phyloP scores from a whole-genome alignment of 2,329 filamentous ascomycete species.

The Blumeria graminis region DNA sequence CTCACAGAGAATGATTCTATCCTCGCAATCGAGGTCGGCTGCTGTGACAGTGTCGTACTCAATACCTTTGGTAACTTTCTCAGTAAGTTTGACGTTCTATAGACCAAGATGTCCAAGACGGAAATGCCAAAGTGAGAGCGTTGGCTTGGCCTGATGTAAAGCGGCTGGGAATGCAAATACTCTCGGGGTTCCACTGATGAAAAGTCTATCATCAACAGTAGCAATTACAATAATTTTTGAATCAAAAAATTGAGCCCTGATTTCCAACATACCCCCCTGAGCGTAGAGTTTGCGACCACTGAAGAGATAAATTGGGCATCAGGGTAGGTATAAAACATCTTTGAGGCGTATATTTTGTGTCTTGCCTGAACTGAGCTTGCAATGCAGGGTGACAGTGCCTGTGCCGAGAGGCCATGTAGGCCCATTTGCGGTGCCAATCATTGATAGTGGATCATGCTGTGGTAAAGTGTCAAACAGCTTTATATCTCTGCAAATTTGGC shows the following conservation, averaged over 20 bases:
- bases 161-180: neutral
- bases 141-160: too few species aligned
- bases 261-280: neutral
- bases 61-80: too few species aligned
- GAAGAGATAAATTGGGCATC: neutral
- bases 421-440: constrained; percentile 1
- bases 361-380: neutral
- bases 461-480: neutral
- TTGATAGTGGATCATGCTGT: neutral
- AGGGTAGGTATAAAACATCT: constrained; percentile 1
- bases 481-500: neutral
- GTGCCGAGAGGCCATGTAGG: too few species aligned
- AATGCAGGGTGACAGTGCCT: too few species aligned
- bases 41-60: too few species aligned
- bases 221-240: neutral
- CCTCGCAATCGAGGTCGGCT: too few species aligned
- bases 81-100: too few species aligned
- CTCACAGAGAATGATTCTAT: too few species aligned
- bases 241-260: neutral
- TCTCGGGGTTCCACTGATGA: neutral
- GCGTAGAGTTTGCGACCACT: neutral
- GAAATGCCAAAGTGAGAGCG: too few species aligned
- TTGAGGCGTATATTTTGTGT: neutral
- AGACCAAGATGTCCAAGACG: too few species aligned
- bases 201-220: neutral